phyloP scores from a whole-genome alignment of 805 yeast species.

The Starmerella scarabaei region DNA sequence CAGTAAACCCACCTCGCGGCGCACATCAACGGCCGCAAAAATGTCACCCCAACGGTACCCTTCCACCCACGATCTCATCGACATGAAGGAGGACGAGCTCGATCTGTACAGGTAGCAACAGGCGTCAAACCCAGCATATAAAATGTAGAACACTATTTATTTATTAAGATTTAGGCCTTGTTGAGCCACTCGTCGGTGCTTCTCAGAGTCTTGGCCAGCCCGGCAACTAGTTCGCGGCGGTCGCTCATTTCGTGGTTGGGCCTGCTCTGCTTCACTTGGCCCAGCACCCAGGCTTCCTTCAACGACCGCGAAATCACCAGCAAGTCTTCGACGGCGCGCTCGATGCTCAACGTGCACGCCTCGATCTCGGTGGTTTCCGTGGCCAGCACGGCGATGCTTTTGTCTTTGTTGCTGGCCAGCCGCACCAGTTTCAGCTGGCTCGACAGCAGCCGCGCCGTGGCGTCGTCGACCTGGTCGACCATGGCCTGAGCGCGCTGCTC shows the following conservation, averaged over 20 bases:
- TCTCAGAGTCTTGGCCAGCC: slow-evolving; percentile 4
- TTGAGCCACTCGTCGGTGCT: slow-evolving; percentile 5
- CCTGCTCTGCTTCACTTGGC: slow-evolving; percentile 23
- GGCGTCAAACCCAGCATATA: background rate
- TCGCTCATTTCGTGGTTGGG: slow-evolving; percentile 3
- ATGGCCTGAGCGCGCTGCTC: slow-evolving; percentile 19
- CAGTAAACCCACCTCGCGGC: background rate
- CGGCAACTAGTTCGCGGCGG: slow-evolving; percentile 1
- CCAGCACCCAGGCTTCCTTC: slow-evolving; percentile 34
- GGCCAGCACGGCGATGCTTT: slow-evolving; percentile 27
- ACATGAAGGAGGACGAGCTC: background rate
- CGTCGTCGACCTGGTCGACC: slow-evolving; percentile 21
- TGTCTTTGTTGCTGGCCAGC: slow-evolving; percentile 20
- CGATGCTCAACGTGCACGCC: slow-evolving; percentile 28
- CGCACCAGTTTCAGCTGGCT: slow-evolving; percentile 20
- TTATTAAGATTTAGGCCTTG: background rate
- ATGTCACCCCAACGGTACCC: slow-evolving; percentile 6
- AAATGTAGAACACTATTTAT: background rate
- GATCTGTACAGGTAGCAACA: background rate
- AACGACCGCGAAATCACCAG: slow-evolving; percentile 29
- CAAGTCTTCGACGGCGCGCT: slow-evolving; percentile 30
- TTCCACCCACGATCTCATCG: slow-evolving; percentile 12
- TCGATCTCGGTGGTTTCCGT: slow-evolving; percentile 31
- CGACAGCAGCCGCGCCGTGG: slow-evolving; percentile 19
- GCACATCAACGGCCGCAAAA: background rate